Conservation (phyloP, 176 grass and related monocot species). For the Hsuehochloa calcarea region DNA sequence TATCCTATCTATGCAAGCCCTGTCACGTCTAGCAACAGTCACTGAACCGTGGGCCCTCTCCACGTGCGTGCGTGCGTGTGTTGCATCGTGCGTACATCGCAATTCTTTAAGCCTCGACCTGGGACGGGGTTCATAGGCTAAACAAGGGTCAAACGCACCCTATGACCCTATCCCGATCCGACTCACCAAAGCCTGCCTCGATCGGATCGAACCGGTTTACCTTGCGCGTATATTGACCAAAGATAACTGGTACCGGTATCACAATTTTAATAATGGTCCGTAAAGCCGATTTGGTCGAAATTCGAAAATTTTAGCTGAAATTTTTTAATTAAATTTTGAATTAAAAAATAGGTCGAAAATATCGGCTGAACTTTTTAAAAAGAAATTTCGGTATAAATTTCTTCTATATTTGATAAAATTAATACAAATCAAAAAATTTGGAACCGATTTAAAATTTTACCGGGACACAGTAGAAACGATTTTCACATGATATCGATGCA, state of each 20-base stretch:
- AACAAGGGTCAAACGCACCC: slow-evolving; percentile 55
- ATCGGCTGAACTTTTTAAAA: too few relatives aligned
- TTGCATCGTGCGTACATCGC: background rate
- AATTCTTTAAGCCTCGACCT: slow-evolving; percentile 12
- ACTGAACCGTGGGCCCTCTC: background rate
- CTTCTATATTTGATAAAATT: too few relatives aligned
- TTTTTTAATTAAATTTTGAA: too few relatives aligned
- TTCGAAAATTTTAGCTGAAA: too few relatives aligned
- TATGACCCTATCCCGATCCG: background rate
- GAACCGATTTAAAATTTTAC: too few relatives aligned
- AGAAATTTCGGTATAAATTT: too few relatives aligned
- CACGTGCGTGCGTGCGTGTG: background rate
- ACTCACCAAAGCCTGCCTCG: background rate
- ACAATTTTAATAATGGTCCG: too few relatives aligned
- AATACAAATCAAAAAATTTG: too few relatives aligned
- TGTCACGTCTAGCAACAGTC: background rate
- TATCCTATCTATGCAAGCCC: background rate
- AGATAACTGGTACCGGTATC: too few relatives aligned
- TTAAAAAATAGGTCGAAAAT: too few relatives aligned
- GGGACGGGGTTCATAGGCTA: slow-evolving; percentile 23
- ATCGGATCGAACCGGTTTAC: slow-evolving; percentile 23
- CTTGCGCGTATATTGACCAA: background rate
- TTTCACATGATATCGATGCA: background rate
- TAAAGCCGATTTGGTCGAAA: too few relatives aligned
- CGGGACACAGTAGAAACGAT: too few relatives aligned